Percentiles rank a stretch among this genome's conserved stretches.
Conservation (phyloP, 2,329 filamentous ascomycete genomes). For the Coleophoma cylindrospora region DNA sequence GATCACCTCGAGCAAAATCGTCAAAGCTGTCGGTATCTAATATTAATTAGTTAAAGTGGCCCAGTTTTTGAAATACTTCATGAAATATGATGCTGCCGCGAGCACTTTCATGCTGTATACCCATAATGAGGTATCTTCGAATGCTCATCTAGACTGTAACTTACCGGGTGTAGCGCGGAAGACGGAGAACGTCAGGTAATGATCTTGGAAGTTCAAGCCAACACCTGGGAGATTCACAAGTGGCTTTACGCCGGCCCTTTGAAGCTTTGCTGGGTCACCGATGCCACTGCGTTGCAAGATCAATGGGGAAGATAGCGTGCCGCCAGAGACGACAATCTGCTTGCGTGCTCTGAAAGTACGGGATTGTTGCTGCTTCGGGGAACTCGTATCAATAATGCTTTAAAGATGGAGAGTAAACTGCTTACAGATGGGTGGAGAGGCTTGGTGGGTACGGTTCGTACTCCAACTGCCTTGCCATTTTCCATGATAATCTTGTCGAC, state of each 20-base stretch:
- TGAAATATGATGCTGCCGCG: conserved; percentile 42
- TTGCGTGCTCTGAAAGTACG: conserved; percentile 27
- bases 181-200: conserved; percentile 10
- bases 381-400: conserved; percentile 15
- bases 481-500: conserved; percentile 73
- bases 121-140: neutral
- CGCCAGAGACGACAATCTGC: conserved; percentile 31
- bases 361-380: conserved; percentile 21
- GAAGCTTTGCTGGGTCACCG: conserved; percentile 24
- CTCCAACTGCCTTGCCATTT: conserved; percentile 65
- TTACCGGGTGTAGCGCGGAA: neutral
- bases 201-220: conserved; percentile 28
- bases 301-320: conserved; percentile 17
- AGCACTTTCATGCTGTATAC: conserved; percentile 60
- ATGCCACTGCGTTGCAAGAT: conserved; percentile 19
- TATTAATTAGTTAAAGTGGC: neutral
- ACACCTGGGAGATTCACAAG: conserved; percentile 35
- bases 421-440: conserved; percentile 49
- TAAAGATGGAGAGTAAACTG: neutral
- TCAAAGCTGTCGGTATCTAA: conserved; percentile 72
- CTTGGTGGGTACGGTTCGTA: conserved; percentile 67
- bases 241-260: conserved; percentile 24
- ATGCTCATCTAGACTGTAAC: neutral
- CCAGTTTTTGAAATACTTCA: no score
- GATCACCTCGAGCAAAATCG: conserved; percentile 71